Evolutionary conservation across 768 basidiomycete species (phyloP), one percentile per base, ranked within the genome.

Genomic region (Mycena alexandri): DNA sequence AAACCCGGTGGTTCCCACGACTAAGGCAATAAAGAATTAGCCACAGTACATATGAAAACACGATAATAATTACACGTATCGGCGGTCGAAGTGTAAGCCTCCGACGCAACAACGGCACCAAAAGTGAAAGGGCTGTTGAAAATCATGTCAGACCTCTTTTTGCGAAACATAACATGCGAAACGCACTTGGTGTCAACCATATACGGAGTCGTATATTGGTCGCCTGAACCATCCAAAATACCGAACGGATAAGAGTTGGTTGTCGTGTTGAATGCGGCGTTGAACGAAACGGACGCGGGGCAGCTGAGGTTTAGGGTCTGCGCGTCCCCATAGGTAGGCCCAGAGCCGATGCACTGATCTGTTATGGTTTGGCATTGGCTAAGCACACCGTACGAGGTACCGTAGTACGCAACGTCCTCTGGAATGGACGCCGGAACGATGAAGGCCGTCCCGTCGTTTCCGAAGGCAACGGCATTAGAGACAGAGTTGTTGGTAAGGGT

Each of bases 401-500:
- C 66, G 24, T 43, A 59, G 47, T 60, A 71, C 16, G 58, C 62
- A 5, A 68, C 33, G 44, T 56, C 63, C 21, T 44, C 22, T 1
- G 70, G 66, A 38, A 71, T 71, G 11, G 46, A 43, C 10, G 69
- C 60, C 13, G 69, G 65, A 22, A 70, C 61, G 48, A 70, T 59
- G 44, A 70, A 50, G 11, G 69, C 69, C 13, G 66, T 63, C 5
- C 63, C 58, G 36, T 71, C 66, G 41, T 64, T 46, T 12, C 47
- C 57, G 33, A 64, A 64, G 14, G 66, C 70, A 29, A 71, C 62
- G 0, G 70, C 57, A 36, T 71, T 71, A 2, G 38, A 38, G 48
- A 24, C 66, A 34, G 69, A 67, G 54, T 63, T 67, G 58, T 71
- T 67, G 41, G 57, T 67, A 5, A 71, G 58, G 17, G 70, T 64